Evolutionary conservation across 345 rosid species (phyloP).

Genomic region (Citrus glauca): DNA sequence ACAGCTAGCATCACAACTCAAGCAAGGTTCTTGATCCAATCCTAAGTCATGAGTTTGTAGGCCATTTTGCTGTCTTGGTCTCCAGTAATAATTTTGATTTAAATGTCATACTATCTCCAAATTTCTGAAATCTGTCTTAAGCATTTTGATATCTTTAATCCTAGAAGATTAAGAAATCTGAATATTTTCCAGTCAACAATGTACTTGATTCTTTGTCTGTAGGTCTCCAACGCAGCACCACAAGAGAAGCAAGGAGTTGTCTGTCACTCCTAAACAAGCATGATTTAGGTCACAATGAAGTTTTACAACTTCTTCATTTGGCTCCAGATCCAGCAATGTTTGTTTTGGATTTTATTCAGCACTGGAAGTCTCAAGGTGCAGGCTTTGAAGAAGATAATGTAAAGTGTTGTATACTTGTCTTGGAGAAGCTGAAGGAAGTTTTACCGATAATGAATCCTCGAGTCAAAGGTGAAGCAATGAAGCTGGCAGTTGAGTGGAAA

Average conservation of each 20-base stretch:
- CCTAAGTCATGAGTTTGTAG: background rate
- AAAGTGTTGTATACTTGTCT: slow-evolving; percentile 14
- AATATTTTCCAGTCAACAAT: background rate
- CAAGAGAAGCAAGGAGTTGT: slow-evolving; percentile 5
- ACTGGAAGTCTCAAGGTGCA: background rate
- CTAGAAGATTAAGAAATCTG: background rate
- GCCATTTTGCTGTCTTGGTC: background rate
- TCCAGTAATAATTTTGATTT: background rate
- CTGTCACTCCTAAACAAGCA: slow-evolving; percentile 2
- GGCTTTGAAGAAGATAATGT: slow-evolving; percentile 18
- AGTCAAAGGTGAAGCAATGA: slow-evolving; percentile 23
- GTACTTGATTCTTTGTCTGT: background rate
- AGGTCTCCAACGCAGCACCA: background rate
- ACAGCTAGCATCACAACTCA: background rate
- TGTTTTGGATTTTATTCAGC: slow-evolving; percentile 30
- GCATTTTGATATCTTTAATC: background rate
- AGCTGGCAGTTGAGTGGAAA: slow-evolving; percentile 34
- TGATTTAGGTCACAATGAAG: slow-evolving; percentile 15
- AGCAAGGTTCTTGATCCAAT: background rate
- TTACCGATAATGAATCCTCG: slow-evolving; percentile 17
- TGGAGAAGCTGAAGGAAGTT: slow-evolving; percentile 31
- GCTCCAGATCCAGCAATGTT: slow-evolving; percentile 34
- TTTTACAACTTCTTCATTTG: slow-evolving; percentile 18
- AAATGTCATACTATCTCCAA: background rate
- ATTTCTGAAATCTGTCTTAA: background rate